phyloP scores from a whole-genome alignment of 768 basidiomycete species.

The Pleurotus ostreatus region DNA sequence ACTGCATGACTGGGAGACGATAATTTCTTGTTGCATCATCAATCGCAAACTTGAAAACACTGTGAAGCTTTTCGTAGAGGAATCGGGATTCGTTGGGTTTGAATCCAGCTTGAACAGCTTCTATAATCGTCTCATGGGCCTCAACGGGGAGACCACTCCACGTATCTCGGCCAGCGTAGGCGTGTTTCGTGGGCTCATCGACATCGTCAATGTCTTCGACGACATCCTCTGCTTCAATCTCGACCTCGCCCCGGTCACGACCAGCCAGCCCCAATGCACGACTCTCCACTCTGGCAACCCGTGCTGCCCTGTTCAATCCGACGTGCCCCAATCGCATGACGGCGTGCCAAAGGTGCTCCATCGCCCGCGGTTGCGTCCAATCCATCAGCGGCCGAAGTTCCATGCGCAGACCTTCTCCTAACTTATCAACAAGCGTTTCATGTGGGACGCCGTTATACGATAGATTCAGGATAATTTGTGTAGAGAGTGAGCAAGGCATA shows the following conservation, averaged over 20 bases:
- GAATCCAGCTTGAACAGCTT: slow-evolving; percentile 66
- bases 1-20: slow-evolving; percentile 51
- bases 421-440: slow-evolving; percentile 37
- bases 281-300: slow-evolving; percentile 41
- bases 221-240: slow-evolving; percentile 20
- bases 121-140: slow-evolving; percentile 44
- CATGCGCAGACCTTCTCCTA: slow-evolving; percentile 46
- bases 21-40: slow-evolving; percentile 50
- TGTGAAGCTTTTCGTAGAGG: slow-evolving; percentile 45
- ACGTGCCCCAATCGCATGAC: slow-evolving; percentile 47
- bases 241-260: slow-evolving; percentile 27
- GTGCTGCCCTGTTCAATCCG: slow-evolving; percentile 36
- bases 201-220: slow-evolving; percentile 13
- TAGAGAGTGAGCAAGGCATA: slow-evolving; percentile 37
- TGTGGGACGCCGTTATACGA: slow-evolving; percentile 52
- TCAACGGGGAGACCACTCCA: slow-evolving; percentile 34
- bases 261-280: slow-evolving; percentile 56
- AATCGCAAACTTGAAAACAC: slow-evolving; percentile 40
- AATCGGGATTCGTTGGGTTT: slow-evolving; percentile 33
- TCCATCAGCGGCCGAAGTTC: slow-evolving; percentile 46
- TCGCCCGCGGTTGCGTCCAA: slow-evolving; percentile 45
- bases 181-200: slow-evolving; percentile 16
- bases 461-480: slow-evolving; percentile 60
- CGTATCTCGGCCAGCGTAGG: slow-evolving; percentile 31
- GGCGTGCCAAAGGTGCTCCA: slow-evolving; percentile 46